Conservation (phyloP, 352 stramenopile genomes). For the Globisporangium carolinianum region DNA sequence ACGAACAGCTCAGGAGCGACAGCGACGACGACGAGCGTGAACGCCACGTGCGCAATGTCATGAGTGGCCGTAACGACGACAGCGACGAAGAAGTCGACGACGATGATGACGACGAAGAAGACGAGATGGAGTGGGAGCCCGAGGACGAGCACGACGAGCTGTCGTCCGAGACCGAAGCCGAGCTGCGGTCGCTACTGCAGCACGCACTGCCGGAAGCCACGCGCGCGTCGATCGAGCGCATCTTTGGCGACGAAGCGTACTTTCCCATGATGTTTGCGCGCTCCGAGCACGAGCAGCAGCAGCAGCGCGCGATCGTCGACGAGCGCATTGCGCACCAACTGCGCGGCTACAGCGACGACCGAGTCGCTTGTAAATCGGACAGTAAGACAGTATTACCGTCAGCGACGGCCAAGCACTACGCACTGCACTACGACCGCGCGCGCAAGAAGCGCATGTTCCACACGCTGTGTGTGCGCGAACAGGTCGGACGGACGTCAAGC, state of each 20-base stretch:
- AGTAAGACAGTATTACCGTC: slow-evolving; percentile 1
- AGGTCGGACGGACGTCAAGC: slow-evolving; percentile 51
- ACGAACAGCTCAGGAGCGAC: slow-evolving; percentile 1
- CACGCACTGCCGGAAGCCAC: slow-evolving; percentile 39
- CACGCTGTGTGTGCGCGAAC: slow-evolving; percentile 60
- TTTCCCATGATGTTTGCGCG: slow-evolving; percentile 54
- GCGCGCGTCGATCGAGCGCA: slow-evolving; percentile 45
- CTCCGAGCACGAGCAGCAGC: slow-evolving; percentile 47
- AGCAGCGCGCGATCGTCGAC: slow-evolving; percentile 33
- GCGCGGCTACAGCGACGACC: slow-evolving; percentile 36
- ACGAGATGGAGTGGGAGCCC: slow-evolving; percentile 17
- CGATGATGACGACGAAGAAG: slow-evolving; percentile 3
- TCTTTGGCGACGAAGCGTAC: slow-evolving; percentile 61
- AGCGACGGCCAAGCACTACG: slow-evolving; percentile 13
- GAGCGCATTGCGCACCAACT: slow-evolving; percentile 70
- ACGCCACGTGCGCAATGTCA: not conserved
- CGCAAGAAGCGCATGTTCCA: slow-evolving; percentile 45
- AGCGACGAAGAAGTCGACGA: slow-evolving; percentile 13
- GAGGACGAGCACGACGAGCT: slow-evolving; percentile 23
- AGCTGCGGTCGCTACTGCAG: slow-evolving; percentile 22
- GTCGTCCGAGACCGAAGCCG: slow-evolving; percentile 19
- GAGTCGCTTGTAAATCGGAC: not conserved
- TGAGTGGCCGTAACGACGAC: not conserved
- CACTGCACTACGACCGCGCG: slow-evolving; percentile 18
- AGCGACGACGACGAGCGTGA: not conserved